Evolutionary conservation across 768 basidiomycete genomes (phyloP), one percentile per base, ranked within the genome.

Genomic region (Boletus subparvulus): DNA sequence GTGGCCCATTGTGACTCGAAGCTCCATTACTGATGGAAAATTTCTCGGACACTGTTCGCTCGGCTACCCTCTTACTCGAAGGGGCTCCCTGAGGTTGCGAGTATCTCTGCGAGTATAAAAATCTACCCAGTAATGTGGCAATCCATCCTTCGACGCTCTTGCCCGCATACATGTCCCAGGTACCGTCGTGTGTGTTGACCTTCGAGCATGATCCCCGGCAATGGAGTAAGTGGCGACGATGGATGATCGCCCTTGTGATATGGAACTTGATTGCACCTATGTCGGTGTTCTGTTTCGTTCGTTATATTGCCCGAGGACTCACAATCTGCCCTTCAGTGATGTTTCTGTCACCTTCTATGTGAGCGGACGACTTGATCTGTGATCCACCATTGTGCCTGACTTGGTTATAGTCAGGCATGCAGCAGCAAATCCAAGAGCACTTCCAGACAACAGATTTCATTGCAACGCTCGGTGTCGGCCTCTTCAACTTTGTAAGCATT

Each of bases 261-360:
- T 65, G 64, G 64, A 67, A 69, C 40, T 46, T 62, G 35, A 65
- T 67, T 37, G 66, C 69, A 24, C 68, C 61, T 2, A 57, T 69
- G 68, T 69, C 13, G 30, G 68, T 60, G 28, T 28, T 35, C 35
- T 35, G 16, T 50, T 57, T 60, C 19, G 35, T 54, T 12, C 7
- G 9, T 47, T 32, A n/a, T 59, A 6, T 49, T 39, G 45, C 40
- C 32, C 13, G 10, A 32, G 24, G 3, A 28, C 47, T 69, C 36
- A 68, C 35, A 9, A 32, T 47, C 14, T 37, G 10, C 21, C 35
- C 28, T 54, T 17, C 28, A 68, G 66, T 56, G 67, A 68, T 50
- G 8, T 68, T 33, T 21, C 64, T 3, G 41, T 59, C 14, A 68
- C 68, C 3, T 68, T 66, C 50, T 69, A 68, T 52, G 68, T 70